Percentiles rank a stretch among this genome's conserved stretches.
Conservation (phyloP, 495 filamentous ascomycete species). For the Glarea lozoyensis region DNA sequence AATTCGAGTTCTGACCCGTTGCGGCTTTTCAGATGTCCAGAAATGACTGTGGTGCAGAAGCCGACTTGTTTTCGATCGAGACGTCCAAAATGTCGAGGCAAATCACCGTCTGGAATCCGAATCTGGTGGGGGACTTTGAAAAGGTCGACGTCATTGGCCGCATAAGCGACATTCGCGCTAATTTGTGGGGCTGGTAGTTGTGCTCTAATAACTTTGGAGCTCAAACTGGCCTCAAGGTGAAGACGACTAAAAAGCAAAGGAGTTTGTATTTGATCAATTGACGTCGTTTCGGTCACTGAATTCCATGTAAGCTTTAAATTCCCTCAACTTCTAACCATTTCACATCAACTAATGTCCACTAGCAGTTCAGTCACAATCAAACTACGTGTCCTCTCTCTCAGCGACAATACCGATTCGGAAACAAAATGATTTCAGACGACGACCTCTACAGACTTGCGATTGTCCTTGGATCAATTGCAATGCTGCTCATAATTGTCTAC, state of each 20-base stretch:
- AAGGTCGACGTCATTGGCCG: conserved; percentile 8
- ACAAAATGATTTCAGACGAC: conserved; percentile 75
- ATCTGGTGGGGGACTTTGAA: conserved; percentile 10
- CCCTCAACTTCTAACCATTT: neutral
- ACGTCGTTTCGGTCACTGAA: no score
- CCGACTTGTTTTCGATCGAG: conserved; percentile 12
- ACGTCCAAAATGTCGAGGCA: conserved; percentile 6
- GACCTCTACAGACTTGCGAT: conserved; percentile 81
- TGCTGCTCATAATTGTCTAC: conserved; percentile 92
- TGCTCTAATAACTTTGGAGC: neutral
- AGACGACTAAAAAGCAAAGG: no score
- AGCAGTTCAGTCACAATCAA: neutral
- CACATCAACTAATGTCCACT: conserved; percentile 10
- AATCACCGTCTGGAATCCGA: conserved; percentile 6
- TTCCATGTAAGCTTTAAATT: neutral
- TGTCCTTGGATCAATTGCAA: conserved; percentile 82
- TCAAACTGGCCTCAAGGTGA: conserved; percentile 23
- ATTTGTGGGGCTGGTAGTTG: conserved; percentile 6
- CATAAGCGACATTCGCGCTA: conserved; percentile 13
- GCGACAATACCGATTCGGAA: no score
- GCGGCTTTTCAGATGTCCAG: conserved; percentile 3
- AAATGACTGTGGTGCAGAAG: conserved; percentile 20
- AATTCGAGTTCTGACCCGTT: neutral
- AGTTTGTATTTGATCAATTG: no score
- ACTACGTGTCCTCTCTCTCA: no score